Percentiles rank a stretch among this genome's conserved stretches.
Conservation (phyloP, 2,329 filamentous ascomycete genomes). For the Paraconiothyrium brasiliense region DNA sequence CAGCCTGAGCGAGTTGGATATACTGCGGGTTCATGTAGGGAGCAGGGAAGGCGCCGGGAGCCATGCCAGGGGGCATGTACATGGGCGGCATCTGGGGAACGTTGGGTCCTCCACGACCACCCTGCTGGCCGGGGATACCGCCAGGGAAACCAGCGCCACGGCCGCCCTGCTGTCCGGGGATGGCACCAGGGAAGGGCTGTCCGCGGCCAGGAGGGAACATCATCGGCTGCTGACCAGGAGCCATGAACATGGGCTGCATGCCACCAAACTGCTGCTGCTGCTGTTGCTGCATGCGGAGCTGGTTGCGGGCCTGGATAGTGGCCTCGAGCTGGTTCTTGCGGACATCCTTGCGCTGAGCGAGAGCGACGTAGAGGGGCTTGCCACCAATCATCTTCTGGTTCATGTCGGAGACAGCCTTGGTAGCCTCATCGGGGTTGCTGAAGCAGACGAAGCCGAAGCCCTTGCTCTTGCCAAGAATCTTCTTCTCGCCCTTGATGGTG, state of each 20-base stretch:
- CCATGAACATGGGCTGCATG: constrained; percentile 85
- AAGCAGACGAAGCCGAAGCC: constrained; percentile 99
- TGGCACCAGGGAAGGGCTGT: constrained; percentile 67
- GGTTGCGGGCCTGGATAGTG: constrained; percentile 98
- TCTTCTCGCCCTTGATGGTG: constrained; percentile 68
- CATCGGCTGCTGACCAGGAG: constrained; percentile 77
- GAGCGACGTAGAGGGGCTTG: constrained; percentile 97
- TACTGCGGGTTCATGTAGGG: constrained; percentile 81
- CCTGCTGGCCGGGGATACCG: constrained; percentile 83
- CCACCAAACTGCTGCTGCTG: constrained; percentile 68
- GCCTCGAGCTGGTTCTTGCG: constrained; percentile 99
- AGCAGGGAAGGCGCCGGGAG: constrained; percentile 74
- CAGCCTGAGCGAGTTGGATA: constrained; percentile 80
- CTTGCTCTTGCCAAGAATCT: constrained; percentile 94
- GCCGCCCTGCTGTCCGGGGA: constrained; percentile 78
- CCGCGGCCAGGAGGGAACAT: constrained; percentile 68
- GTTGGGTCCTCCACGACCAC: constrained; percentile 81
- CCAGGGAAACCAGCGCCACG: constrained; percentile 87
- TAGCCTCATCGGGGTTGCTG: constrained; percentile 98
- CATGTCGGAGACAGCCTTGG: constrained; percentile 99
- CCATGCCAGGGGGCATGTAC: constrained; percentile 76
- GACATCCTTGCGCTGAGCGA: constrained; percentile 99
- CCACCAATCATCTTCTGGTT: constrained; percentile 98
- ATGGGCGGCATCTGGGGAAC: constrained; percentile 85
- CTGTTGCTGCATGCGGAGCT: constrained; percentile 97